Percentiles rank a stretch among this genome's conserved stretches.
phyloP scores from a whole-genome alignment of 345 rosid genomes.

The Eucalyptus leucophloia region DNA sequence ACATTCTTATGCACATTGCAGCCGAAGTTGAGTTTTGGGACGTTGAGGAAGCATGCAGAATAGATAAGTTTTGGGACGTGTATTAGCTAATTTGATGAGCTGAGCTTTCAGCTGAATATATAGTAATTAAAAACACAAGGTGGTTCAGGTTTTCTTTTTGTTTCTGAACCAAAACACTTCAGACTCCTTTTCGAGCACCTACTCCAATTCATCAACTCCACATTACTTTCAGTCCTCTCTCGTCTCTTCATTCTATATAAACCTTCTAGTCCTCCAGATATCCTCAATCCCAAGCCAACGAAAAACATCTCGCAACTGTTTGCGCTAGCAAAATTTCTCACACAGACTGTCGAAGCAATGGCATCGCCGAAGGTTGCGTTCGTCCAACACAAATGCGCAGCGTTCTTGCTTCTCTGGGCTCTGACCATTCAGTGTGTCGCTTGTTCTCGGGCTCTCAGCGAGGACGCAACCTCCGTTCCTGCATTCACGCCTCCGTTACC shows the following conservation, averaged over 20 bases:
- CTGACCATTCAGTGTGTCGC: neutral
- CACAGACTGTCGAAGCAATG: neutral
- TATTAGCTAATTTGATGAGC: neutral
- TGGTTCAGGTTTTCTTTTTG: neutral
- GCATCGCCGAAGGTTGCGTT: neutral
- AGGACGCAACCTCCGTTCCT: neutral
- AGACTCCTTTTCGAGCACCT: neutral
- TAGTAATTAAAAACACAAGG: neutral
- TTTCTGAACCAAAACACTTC: neutral
- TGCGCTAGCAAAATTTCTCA: neutral
- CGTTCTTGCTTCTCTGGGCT: neutral
- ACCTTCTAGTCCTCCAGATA: neutral
- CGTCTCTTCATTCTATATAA: neutral
- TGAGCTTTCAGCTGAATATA: neutral
- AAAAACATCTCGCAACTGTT: neutral
- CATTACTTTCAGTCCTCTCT: neutral
- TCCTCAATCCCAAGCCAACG: neutral
- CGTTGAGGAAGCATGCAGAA: neutral
- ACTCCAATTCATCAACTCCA: neutral
- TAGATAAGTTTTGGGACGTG: neutral
- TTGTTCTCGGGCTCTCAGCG: neutral
- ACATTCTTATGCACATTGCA: neutral
- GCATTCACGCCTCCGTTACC: neutral
- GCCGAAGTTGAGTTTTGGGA: neutral
- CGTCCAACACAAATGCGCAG: neutral